Percentiles rank a stretch among this genome's conserved stretches.
Evolutionary conservation across 345 rosid species (phyloP).

Genomic region (Geranium rotundifolium): DNA sequence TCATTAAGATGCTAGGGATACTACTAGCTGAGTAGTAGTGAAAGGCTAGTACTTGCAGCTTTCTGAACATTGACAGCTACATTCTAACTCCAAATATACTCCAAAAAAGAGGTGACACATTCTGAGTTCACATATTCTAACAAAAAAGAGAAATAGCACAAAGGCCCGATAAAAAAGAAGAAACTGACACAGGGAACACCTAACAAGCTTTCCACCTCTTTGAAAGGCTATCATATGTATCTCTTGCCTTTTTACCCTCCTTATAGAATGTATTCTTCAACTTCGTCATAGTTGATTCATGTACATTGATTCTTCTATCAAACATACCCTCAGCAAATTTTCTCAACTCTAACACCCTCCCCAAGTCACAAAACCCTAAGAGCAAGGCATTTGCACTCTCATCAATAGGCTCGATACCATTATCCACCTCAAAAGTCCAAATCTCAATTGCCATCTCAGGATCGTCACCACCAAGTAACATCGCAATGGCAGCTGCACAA

Average conservation of each 20-base stretch:
- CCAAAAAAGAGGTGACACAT: background rate
- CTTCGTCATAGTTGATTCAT: conserved; percentile 37
- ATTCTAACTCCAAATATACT: background rate
- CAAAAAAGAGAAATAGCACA: background rate
- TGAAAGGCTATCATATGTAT: conserved; percentile 30
- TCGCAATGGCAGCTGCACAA: conserved; percentile 31
- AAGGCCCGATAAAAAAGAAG: conserved; percentile 2
- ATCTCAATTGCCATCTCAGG: conserved; percentile 47
- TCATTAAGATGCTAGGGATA: background rate
- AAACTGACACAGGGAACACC: conserved; percentile 5
- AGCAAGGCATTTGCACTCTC: conserved; percentile 37
- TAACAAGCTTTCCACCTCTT: conserved; percentile 31
- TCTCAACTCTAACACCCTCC: conserved; percentile 33
- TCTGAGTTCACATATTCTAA: background rate
- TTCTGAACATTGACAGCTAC: background rate
- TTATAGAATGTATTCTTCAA: conserved; percentile 29
- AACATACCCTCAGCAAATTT: conserved; percentile 38
- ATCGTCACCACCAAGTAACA: conserved; percentile 35
- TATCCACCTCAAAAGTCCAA: conserved; percentile 46
- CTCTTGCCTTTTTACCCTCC: conserved; percentile 28
- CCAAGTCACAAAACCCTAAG: conserved; percentile 32
- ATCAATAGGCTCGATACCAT: conserved; percentile 26
- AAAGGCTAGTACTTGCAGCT: background rate
- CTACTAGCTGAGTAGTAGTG: background rate
- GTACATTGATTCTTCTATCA: conserved; percentile 26